phyloP scores from a whole-genome alignment of 768 basidiomycete species.

The Russula lepida region DNA sequence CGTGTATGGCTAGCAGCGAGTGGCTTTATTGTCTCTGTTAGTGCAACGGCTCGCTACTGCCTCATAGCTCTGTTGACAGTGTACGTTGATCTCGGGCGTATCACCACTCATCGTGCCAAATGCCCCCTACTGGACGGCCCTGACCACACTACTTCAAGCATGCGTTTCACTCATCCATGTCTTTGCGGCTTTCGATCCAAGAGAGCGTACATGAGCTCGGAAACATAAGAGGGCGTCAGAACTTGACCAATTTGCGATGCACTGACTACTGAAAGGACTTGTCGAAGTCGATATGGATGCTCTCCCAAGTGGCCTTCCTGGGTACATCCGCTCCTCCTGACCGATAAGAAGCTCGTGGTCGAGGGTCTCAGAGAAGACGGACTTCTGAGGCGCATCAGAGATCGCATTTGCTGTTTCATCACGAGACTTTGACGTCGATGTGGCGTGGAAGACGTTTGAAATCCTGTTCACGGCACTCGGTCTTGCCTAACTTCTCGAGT shows the following conservation, averaged over 20 bases:
- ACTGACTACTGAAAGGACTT: background rate
- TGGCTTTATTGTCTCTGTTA: background rate
- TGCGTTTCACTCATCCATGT: background rate
- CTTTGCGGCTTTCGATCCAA: background rate
- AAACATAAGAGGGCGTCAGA: background rate
- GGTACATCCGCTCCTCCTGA: background rate
- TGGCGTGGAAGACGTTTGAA: background rate
- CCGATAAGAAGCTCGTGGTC: background rate
- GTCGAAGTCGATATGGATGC: background rate
- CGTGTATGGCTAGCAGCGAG: background rate
- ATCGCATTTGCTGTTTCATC: background rate
- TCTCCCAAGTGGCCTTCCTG: background rate
- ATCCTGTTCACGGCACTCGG: background rate
- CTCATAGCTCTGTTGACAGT: background rate
- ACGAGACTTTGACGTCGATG: background rate
- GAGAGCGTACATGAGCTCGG: background rate
- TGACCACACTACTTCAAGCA: background rate
- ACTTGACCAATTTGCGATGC: background rate
- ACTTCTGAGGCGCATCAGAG: background rate
- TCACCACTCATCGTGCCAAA: constrained; percentile 1
- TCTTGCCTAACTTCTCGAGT: background rate
- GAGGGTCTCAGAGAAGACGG: background rate
- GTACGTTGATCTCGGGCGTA: background rate
- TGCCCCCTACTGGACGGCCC: constrained; percentile 7
- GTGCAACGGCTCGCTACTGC: background rate